Conservation (phyloP, 495 filamentous ascomycete genomes). For the Podospora pseudopauciseta region DNA sequence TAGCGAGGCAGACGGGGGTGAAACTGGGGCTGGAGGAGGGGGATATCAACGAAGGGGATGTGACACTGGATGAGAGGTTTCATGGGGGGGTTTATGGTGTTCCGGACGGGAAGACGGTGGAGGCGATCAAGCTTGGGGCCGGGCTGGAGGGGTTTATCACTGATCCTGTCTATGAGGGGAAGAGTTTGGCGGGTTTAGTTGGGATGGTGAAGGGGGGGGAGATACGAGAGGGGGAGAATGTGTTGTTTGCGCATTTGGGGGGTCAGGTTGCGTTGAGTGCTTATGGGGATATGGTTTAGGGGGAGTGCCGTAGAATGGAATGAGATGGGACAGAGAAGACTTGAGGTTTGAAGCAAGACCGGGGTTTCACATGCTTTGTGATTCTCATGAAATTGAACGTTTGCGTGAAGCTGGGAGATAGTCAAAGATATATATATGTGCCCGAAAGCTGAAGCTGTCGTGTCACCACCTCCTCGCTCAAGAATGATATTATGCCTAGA, state of each 20-base stretch:
- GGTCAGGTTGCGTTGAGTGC: constrained; percentile 62
- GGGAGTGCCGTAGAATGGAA: background rate
- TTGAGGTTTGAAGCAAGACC: background rate
- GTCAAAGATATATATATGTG: background rate
- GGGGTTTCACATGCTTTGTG: no score
- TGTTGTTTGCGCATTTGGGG: constrained; percentile 62
- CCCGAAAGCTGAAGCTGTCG: background rate
- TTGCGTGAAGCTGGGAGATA: no score
- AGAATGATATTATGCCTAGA: background rate
- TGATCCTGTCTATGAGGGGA: constrained; percentile 66
- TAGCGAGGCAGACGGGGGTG: constrained; percentile 54
- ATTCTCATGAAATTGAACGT: no score
- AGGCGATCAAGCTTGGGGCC: constrained; percentile 60
- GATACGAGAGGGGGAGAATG: constrained; percentile 50
- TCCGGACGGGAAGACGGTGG: constrained; percentile 53
- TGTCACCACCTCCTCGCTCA: background rate
- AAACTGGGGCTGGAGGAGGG: constrained; percentile 53
- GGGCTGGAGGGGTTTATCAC: constrained; percentile 62
- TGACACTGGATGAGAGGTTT: constrained; percentile 58
- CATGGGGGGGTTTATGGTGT: constrained; percentile 60
- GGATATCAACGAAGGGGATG: constrained; percentile 54
- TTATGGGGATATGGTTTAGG: constrained; percentile 34
- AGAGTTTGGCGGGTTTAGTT: constrained; percentile 63
- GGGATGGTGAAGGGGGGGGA: constrained; percentile 57
- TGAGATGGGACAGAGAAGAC: background rate